phyloP scores from a whole-genome alignment of 2,329 filamentous ascomycete genomes.

The Stylonectria norvegica region DNA sequence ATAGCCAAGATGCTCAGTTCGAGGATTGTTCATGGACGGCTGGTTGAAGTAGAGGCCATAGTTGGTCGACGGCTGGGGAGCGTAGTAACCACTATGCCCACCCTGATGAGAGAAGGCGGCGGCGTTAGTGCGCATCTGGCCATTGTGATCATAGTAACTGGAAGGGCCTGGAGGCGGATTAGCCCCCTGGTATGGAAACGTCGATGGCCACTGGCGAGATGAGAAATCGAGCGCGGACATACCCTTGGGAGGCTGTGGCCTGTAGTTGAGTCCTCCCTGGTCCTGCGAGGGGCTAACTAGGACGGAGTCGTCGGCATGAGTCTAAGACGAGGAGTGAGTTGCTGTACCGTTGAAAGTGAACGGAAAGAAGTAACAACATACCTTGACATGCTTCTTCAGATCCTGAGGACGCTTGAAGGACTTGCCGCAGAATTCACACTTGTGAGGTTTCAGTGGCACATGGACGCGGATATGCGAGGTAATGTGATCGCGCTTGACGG shows the following conservation, averaged over 20 bases:
- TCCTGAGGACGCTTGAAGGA: constrained; percentile 99
- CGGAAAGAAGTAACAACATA: constrained; percentile 31
- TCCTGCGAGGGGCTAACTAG: constrained; percentile 53
- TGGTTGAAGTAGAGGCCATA: constrained; percentile 78
- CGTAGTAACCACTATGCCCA: constrained; percentile 56
- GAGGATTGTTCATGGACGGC: constrained; percentile 53
- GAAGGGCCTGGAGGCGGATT: constrained; percentile 48
- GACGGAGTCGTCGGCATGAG: constrained; percentile 92
- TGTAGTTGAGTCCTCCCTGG: constrained; percentile 53
- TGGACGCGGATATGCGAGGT: constrained; percentile 98
- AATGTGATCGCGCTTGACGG: constrained; percentile 98
- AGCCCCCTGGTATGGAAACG: constrained; percentile 37
- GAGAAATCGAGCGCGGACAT: constrained; percentile 31
- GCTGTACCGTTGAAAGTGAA: not conserved
- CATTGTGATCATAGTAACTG: constrained; percentile 63
- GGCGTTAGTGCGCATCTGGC: constrained; percentile 58
- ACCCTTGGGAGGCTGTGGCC: constrained; percentile 52
- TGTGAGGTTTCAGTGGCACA: constrained; percentile 98
- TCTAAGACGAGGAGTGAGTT: constrained; percentile 44
- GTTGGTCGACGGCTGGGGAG: constrained; percentile 50
- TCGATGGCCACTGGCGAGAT: constrained; percentile 9
- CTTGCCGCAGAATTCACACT: constrained; percentile 98
- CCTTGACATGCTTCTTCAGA: constrained; percentile 98
- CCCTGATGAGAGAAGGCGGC: constrained; percentile 56
- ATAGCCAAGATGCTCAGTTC: constrained; percentile 62